Conservation (phyloP, 2,329 filamentous ascomycete genomes). For the Saccharata proteae region DNA sequence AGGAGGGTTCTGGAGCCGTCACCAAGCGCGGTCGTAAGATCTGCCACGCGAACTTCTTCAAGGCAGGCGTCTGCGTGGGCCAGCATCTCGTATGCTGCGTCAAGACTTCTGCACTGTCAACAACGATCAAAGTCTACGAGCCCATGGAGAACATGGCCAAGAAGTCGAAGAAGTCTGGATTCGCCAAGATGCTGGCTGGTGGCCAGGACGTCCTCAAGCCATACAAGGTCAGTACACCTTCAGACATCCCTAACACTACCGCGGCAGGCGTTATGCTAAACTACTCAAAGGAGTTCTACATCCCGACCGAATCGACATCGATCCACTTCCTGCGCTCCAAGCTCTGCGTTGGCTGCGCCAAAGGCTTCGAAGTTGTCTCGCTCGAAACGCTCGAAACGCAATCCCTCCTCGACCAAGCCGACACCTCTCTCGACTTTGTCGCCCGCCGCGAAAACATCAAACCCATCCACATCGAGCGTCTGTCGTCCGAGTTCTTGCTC, state of each 20-base stretch:
- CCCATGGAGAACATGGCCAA: constrained; percentile 90
- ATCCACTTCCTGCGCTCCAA: constrained; percentile 97
- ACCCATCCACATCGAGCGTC: constrained; percentile 92
- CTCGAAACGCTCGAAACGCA: constrained; percentile 97
- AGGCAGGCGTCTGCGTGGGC: constrained; percentile 86
- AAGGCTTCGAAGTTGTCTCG: constrained; percentile 93
- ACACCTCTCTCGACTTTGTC: constrained; percentile 96
- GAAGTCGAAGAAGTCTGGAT: constrained; percentile 88
- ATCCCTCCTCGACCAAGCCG: constrained; percentile 89
- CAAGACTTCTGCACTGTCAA: constrained; percentile 84
- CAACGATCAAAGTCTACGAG: constrained; percentile 98
- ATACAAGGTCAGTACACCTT: constrained; percentile 51
- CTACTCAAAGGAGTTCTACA: constrained; percentile 79
- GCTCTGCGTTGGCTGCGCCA: constrained; percentile 87
- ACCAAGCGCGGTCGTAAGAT: constrained; percentile 90
- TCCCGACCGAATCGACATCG: constrained; percentile 93
- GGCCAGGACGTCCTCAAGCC: constrained; percentile 92
- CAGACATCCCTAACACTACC: neutral
- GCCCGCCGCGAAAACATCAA: constrained; percentile 85
- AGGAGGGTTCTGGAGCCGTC: constrained; percentile 59
- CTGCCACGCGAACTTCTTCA: constrained; percentile 97
- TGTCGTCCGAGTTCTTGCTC: constrained; percentile 92
- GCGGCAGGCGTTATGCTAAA: neutral
- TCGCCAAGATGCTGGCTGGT: constrained; percentile 88
- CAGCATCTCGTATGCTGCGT: constrained; percentile 93